Evolutionary conservation across 805 yeast genomes (phyloP).

Genomic region (Blastobotrys terrestris): DNA sequence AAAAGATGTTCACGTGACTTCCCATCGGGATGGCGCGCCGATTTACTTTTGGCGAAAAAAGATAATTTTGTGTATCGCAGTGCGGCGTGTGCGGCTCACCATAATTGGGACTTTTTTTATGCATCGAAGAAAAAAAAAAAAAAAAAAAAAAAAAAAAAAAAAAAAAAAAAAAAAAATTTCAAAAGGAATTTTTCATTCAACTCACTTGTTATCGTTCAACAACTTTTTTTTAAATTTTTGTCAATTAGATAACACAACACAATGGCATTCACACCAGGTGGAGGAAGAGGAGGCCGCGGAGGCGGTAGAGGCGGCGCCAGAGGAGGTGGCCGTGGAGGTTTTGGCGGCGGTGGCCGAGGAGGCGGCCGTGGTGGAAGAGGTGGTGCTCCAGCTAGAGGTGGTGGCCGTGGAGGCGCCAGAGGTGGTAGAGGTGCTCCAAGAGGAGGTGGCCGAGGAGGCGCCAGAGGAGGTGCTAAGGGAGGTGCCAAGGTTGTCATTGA

Average conservation of each 20-base stretch:
- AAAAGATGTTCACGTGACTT: too few species aligned
- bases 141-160: too few species aligned
- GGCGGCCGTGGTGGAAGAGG: constrained; percentile 28
- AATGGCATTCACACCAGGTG: constrained; percentile 8
- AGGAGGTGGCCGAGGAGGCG: constrained; percentile 52
- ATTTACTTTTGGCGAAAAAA: too few species aligned
- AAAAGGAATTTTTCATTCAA: not conserved
- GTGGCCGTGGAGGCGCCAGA: constrained; percentile 37
- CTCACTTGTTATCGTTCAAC: not conserved
- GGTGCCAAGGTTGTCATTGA: constrained; percentile 94
- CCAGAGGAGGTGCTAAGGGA: constrained; percentile 51
- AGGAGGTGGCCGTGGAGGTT: constrained; percentile 40
- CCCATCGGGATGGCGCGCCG: too few species aligned
- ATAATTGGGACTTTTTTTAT: too few species aligned
- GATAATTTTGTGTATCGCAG: too few species aligned
- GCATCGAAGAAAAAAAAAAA: too few species aligned
- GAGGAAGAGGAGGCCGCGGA: too few species aligned
- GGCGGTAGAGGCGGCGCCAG: constrained; percentile 34
- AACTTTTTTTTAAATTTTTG: constrained; percentile 2
- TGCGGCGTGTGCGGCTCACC: too few species aligned
- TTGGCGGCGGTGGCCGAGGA: constrained; percentile 33
- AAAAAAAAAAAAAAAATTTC: constrained; percentile 1
- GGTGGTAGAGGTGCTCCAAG: constrained; percentile 41
- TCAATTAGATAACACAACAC: not conserved
- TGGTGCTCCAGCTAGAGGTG: constrained; percentile 46